Evolutionary conservation across 169 alveolate species (phyloP).

Genomic region (Eimeria falciformis): DNA sequence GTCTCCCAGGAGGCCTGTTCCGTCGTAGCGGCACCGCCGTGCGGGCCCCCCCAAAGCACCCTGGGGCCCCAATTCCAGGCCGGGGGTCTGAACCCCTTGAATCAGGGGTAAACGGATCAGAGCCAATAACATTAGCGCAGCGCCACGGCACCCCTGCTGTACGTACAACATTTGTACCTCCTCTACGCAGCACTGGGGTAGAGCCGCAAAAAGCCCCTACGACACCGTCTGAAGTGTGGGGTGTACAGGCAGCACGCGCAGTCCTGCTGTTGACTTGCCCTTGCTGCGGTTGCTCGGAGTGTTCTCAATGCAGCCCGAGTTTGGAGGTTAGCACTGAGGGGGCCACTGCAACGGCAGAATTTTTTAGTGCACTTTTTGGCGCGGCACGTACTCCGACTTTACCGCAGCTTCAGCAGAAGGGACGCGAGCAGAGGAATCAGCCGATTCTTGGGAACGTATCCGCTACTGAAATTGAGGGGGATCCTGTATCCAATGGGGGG

Average conservation of each 20-base stretch:
- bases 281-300: constrained; percentile 10
- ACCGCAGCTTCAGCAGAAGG: neutral
- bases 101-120: neutral
- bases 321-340: no score
- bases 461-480: no score
- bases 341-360: neutral
- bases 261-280: constrained; percentile 7
- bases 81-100: neutral
- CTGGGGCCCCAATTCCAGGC: neutral
- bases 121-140: neutral
- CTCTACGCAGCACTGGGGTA: neutral
- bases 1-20: constrained; percentile 51
- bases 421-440: no score
- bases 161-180: constrained; percentile 15
- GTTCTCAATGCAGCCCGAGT: neutral
- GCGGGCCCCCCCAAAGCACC: neutral
- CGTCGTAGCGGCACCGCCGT: constrained; percentile 43
- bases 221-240: constrained; percentile 3
- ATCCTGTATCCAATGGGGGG: no score
- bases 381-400: neutral
- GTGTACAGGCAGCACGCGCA: constrained; percentile 22
- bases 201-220: neutral
- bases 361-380: neutral
- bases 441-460: no score
- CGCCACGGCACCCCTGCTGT: neutral